These are phyloP conservation scores for Cladosporium velox DNA, from an alignment of 2,329 filamentous ascomycete genomes.

Conservation along the genomic window DNA sequence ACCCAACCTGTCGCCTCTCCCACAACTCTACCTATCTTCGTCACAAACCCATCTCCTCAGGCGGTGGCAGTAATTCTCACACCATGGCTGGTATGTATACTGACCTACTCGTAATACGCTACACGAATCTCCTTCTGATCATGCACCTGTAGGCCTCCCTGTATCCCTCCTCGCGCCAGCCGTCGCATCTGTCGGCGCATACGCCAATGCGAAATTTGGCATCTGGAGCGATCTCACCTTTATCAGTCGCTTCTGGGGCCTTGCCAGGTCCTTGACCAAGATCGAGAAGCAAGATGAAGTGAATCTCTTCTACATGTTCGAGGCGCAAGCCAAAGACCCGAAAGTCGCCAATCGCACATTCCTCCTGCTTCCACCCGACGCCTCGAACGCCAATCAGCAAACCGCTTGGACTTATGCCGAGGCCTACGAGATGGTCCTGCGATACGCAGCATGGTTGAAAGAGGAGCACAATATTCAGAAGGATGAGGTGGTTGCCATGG, in stretches of 20 bases:
- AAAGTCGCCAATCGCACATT: conserved; percentile 39
- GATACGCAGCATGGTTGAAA: conserved; percentile 75
- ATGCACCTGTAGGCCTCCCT: conserved; percentile 6
- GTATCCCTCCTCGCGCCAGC: conserved; percentile 45
- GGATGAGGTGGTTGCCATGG: conserved; percentile 75
- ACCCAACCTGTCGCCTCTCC: neutral
- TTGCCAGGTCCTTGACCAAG: neutral
- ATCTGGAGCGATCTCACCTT: conserved; percentile 66
- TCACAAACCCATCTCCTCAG: neutral
- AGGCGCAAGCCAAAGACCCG: conserved; percentile 63
- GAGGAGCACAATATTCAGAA: conserved; percentile 63
- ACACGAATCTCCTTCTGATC: neutral
- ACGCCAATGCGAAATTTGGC: conserved; percentile 71
- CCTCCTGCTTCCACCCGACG: conserved; percentile 35
- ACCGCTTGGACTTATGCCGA: conserved; percentile 70
- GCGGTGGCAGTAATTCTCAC: neutral
- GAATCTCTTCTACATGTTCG: conserved; percentile 75
- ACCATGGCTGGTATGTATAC: conserved; percentile 6
- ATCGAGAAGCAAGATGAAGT: conserved; percentile 55
- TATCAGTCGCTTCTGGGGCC: conserved; percentile 2
- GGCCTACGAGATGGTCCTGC: conserved; percentile 68
- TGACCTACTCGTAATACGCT: neutral
- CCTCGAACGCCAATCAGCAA: conserved; percentile 27
- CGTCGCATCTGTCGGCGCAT: conserved; percentile 67
- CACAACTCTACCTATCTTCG: neutral